A percentile compares a stretch with the other conserved stretches of the same genome.
These are phyloP conservation scores for Candida freyschussii DNA, from an alignment of 1,139 yeast species.

Conservation along the genomic window DNA sequence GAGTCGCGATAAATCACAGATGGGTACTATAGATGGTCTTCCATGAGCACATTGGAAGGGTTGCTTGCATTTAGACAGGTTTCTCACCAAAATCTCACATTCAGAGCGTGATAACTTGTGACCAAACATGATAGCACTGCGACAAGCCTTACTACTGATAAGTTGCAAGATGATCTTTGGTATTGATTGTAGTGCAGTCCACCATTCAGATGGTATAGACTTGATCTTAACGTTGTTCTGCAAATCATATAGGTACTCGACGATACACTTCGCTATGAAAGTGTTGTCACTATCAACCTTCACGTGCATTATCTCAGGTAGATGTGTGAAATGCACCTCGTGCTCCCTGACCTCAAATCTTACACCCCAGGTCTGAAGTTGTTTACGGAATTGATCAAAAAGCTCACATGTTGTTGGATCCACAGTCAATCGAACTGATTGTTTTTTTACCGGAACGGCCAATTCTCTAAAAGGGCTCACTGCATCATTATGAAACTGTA, in stretches of 20 bases:
- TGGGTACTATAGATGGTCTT: conserved; percentile 66
- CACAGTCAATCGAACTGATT: conserved; percentile 16
- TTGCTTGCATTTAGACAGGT: conserved; percentile 43
- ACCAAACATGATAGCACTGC: conserved; percentile 74
- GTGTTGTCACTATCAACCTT: conserved; percentile 28
- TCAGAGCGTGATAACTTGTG: conserved; percentile 39
- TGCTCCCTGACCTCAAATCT: conserved; percentile 18
- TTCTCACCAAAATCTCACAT: conserved; percentile 40
- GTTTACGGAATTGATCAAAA: conserved; percentile 29
- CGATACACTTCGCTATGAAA: conserved; percentile 33
- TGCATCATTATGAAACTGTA: conserved; percentile 28
- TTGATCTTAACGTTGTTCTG: conserved; percentile 21
- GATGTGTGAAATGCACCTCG: conserved; percentile 29
- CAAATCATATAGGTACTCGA: conserved; percentile 42
- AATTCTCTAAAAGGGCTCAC: conserved; percentile 9
- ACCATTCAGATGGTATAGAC: conserved; percentile 27
- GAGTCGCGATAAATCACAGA: conserved; percentile 29
- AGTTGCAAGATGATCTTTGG: conserved; percentile 48
- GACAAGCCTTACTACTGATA: conserved; percentile 63
- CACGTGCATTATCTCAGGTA: conserved; percentile 38
- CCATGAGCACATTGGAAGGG: conserved; percentile 92
- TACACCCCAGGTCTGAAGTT: conserved; percentile 45
- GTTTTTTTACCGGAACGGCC: conserved; percentile 13
- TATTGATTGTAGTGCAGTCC: conserved; percentile 31
- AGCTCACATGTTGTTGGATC: conserved; percentile 30